These are phyloP conservation scores for Ophiostoma perfectum DNA, from an alignment of 2,329 filamentous ascomycete species.

Conservation along the genomic window DNA sequence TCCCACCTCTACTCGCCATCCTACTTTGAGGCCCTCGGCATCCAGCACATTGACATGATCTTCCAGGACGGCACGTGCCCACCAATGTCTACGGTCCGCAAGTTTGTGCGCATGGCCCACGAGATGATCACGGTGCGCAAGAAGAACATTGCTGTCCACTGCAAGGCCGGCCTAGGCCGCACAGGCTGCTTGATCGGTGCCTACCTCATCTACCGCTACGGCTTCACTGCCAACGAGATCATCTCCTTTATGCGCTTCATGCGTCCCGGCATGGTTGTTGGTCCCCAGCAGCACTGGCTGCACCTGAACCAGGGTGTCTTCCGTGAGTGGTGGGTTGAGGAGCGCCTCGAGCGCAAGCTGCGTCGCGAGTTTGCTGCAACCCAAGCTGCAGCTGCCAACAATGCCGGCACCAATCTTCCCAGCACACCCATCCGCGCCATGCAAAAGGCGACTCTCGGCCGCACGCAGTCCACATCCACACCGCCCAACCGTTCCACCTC, in stretches of 20 bases:
- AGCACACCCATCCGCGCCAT: slow-evolving; percentile 58
- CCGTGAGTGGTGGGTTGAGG: slow-evolving; percentile 97
- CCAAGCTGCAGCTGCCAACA: slow-evolving; percentile 32
- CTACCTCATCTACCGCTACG: slow-evolving; percentile 94
- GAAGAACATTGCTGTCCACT: slow-evolving; percentile 94
- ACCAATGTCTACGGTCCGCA: slow-evolving; percentile 77
- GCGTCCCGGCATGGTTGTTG: slow-evolving; percentile 97
- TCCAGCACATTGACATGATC: slow-evolving; percentile 97
- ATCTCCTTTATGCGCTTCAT: slow-evolving; percentile 99
- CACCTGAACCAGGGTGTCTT: slow-evolving; percentile 95
- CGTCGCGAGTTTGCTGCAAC: slow-evolving; percentile 52
- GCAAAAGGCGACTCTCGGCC: slow-evolving; percentile 53
- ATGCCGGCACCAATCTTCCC: slow-evolving; percentile 34
- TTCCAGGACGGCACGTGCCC: slow-evolving; percentile 98
- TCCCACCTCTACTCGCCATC: slow-evolving; percentile 92
- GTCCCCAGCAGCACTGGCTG: slow-evolving; percentile 97
- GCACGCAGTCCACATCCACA: slow-evolving; percentile 58
- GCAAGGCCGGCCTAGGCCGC: slow-evolving; percentile 92
- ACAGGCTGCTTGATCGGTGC: slow-evolving; percentile 96
- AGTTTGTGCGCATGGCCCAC: slow-evolving; percentile 91
- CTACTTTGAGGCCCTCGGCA: slow-evolving; percentile 94
- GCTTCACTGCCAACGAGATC: slow-evolving; percentile 94
- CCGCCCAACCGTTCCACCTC: slow-evolving; percentile 74
- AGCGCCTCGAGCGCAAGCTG: slow-evolving; percentile 67
- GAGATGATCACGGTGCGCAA: slow-evolving; percentile 88